Conservation (phyloP, 2,329 filamentous ascomycete species). For the Ampelomyces quisqualis region DNA sequence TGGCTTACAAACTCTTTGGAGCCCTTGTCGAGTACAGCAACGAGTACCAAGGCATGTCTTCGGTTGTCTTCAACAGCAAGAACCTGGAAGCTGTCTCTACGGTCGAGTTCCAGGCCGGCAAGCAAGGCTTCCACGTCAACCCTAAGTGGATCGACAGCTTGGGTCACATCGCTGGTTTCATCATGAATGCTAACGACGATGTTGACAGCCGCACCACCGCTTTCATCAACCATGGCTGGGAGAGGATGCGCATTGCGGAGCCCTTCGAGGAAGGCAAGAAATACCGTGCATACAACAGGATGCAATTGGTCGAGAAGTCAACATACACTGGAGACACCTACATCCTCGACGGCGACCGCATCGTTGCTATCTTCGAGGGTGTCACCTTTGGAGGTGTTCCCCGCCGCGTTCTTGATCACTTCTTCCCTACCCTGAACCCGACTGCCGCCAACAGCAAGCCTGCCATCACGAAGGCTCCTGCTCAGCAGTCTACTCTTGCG, state of each 20-base stretch:
- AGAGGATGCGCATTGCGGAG: constrained; percentile 12
- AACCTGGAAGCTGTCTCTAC: constrained; percentile 13
- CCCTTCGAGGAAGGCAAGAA: constrained; percentile 6
- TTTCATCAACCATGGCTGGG: constrained; percentile 26
- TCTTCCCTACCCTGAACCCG: no score
- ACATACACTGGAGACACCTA: constrained; percentile 10
- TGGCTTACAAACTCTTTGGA: constrained; percentile 1
- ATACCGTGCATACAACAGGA: constrained; percentile 12
- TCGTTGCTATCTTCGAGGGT: constrained; percentile 10
- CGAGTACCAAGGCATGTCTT: constrained; percentile 15
- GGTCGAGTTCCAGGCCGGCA: constrained; percentile 8
- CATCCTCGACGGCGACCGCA: constrained; percentile 12
- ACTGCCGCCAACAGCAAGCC: no score
- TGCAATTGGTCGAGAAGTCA: constrained; percentile 5
- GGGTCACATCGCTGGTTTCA: constrained; percentile 17
- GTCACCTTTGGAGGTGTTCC: constrained; percentile 9
- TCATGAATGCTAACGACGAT: constrained; percentile 20
- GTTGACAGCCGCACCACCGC: constrained; percentile 10
- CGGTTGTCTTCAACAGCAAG: constrained; percentile 18
- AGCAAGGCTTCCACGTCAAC: constrained; percentile 7
- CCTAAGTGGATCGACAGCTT: constrained; percentile 14
- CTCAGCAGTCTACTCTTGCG: no score
- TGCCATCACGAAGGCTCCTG: no score
- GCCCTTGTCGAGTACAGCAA: constrained; percentile 11
- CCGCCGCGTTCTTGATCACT: constrained; percentile 34